Percentiles rank a stretch among this genome's conserved stretches.
These are phyloP conservation scores for Malassezia equina DNA, from an alignment of 1,284 basidiomycete genomes.

Conservation along the genomic window DNA sequence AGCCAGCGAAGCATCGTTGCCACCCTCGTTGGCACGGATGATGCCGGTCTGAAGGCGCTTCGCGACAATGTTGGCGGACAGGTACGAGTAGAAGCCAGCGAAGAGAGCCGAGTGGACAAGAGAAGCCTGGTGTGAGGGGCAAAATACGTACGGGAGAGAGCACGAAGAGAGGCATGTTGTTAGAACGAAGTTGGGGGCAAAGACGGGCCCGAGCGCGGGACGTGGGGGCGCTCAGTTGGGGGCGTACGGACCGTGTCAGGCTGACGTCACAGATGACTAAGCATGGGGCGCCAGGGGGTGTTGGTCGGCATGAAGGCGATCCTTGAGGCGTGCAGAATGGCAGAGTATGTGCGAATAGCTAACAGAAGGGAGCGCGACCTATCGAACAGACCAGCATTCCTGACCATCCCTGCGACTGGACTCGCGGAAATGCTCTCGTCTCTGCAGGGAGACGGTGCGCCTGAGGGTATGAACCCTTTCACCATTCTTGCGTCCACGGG, in stretches of 20 bases:
- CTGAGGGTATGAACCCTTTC: background rate
- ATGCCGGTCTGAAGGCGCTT: conserved; percentile 23
- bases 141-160: conserved; percentile 16
- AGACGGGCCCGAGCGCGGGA: background rate
- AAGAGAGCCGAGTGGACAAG: conserved; percentile 47
- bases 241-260: background rate
- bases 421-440: conserved; percentile 8
- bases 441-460: background rate
- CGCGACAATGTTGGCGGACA: conserved; percentile 29
- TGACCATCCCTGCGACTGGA: background rate
- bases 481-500: background rate
- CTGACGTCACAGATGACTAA: background rate
- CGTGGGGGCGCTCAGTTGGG: background rate
- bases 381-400: background rate
- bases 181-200: background rate
- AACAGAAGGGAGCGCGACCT: conserved; percentile 8
- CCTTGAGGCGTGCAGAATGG: conserved; percentile 2
- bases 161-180: conserved; percentile 47
- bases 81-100: conserved; percentile 41
- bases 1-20: background rate
- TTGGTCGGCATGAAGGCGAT: background rate
- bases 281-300: background rate
- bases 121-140: conserved; percentile 27
- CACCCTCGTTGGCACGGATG: conserved; percentile 14
- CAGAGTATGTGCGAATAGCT: conserved; percentile 12